Conservation (phyloP, 176 grass and related monocot species). For the Musa beccarii region DNA sequence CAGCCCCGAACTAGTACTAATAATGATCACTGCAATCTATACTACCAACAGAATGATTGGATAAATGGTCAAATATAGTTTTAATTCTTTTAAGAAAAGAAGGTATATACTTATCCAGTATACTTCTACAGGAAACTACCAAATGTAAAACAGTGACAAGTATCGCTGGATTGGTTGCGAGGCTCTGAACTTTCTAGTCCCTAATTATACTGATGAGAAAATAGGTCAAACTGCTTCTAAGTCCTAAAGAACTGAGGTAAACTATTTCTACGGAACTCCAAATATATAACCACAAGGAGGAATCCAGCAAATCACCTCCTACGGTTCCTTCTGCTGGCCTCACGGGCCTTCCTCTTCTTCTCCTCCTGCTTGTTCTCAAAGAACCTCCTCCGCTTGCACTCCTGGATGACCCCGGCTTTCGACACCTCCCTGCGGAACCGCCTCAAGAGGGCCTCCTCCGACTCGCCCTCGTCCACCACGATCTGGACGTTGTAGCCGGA, state of each 20-base stretch:
- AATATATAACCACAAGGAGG: background rate
- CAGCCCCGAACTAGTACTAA: background rate
- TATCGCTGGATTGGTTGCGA: background rate
- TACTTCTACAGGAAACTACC: background rate
- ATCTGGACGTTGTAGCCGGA: slow-evolving; percentile 81
- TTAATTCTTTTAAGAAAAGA: too few species aligned
- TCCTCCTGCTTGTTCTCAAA: slow-evolving; percentile 71
- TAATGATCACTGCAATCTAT: background rate
- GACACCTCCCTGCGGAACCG: slow-evolving; percentile 82
- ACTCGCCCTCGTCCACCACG: slow-evolving; percentile 72
- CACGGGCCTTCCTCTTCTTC: slow-evolving; percentile 57
- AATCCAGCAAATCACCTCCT: slow-evolving; percentile 4
- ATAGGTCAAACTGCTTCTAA: background rate
- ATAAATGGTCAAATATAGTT: too few species aligned
- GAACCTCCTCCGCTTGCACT: slow-evolving; percentile 73
- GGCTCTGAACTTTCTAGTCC: background rate
- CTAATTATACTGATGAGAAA: background rate
- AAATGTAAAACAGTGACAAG: background rate
- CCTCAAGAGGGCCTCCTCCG: slow-evolving; percentile 56
- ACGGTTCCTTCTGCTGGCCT: slow-evolving; percentile 33
- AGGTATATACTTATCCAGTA: background rate
- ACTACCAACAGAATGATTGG: too few species aligned
- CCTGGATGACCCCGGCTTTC: slow-evolving; percentile 58
- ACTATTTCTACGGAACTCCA: background rate
- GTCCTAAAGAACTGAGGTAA: background rate